Conservation (phyloP, 768 basidiomycete genomes). For the Hygrophorus pudorinus region DNA sequence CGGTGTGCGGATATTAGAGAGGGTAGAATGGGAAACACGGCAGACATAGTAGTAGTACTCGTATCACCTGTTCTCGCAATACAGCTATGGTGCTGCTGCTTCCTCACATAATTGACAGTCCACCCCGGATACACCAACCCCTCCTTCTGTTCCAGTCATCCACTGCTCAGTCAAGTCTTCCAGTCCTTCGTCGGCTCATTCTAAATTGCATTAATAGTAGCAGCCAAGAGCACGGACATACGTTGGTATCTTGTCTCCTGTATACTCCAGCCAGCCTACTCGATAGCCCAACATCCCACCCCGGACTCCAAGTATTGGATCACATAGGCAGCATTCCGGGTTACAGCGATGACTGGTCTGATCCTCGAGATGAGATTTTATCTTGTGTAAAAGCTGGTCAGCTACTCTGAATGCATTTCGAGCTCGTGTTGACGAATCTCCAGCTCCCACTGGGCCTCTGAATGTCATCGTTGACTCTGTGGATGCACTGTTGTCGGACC, state of each 20-base stretch:
- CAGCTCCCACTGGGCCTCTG: slow-evolving; percentile 32
- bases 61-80: not conserved
- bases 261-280: slow-evolving; percentile 39
- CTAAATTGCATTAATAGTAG: slow-evolving; percentile 12
- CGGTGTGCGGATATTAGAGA: slow-evolving; percentile 13
- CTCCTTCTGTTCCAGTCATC: slow-evolving; percentile 53
- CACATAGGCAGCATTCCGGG: slow-evolving; percentile 42
- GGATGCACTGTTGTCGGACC: slow-evolving; percentile 53
- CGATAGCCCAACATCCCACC: slow-evolving; percentile 6
- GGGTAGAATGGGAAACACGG: not conserved
- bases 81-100: slow-evolving; percentile 1
- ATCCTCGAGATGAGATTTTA: slow-evolving; percentile 29
- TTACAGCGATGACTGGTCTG: slow-evolving; percentile 30
- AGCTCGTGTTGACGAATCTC: slow-evolving; percentile 5
- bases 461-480: slow-evolving; percentile 64
- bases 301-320: slow-evolving; percentile 34
- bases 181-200: slow-evolving; percentile 42
- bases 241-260: slow-evolving; percentile 49
- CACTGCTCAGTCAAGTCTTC: slow-evolving; percentile 43
- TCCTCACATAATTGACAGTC: slow-evolving; percentile 8
- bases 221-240: slow-evolving; percentile 13
- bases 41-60: not conserved
- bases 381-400: slow-evolving; percentile 31
- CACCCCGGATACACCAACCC: slow-evolving; percentile 21
- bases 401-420: slow-evolving; percentile 9